Percentiles rank a stretch among this genome's conserved stretches.
Conservation (phyloP, 495 filamentous ascomycete species). For the Daldinia childiae region DNA sequence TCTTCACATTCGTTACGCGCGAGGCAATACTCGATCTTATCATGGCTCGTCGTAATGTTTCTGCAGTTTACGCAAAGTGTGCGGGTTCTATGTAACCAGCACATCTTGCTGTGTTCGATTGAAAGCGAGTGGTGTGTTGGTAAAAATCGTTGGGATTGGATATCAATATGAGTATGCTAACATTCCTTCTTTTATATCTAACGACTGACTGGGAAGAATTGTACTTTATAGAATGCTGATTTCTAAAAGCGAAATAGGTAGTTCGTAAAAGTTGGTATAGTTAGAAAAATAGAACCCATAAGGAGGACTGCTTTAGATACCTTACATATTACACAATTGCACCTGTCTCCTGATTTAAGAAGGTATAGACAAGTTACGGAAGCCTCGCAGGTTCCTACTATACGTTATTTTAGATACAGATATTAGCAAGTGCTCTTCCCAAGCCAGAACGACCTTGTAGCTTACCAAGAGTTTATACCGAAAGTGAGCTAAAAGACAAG, state of each 20-base stretch:
- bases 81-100: slow-evolving; percentile 12
- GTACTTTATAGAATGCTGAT: not conserved
- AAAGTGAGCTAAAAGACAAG: not conserved
- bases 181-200: not conserved
- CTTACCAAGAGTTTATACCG: not conserved
- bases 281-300: not conserved
- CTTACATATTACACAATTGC: no score
- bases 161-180: not conserved
- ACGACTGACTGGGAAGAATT: not conserved
- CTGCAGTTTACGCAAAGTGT: slow-evolving; percentile 1
- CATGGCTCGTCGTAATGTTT: not conserved
- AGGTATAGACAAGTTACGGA: not conserved
- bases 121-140: not conserved
- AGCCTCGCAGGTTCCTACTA: not conserved
- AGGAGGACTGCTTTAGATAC: not conserved
- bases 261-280: not conserved
- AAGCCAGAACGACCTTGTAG: not conserved
- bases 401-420: not conserved
- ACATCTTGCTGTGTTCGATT: slow-evolving; percentile 17
- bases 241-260: not conserved
- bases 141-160: not conserved
- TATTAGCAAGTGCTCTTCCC: not conserved
- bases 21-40: not conserved
- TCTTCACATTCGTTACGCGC: not conserved
- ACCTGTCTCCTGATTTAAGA: no score